Evolutionary conservation across 306 rosid species (phyloP), one percentile per base, ranked within the genome.

Genomic region (Sicyos edulis): DNA sequence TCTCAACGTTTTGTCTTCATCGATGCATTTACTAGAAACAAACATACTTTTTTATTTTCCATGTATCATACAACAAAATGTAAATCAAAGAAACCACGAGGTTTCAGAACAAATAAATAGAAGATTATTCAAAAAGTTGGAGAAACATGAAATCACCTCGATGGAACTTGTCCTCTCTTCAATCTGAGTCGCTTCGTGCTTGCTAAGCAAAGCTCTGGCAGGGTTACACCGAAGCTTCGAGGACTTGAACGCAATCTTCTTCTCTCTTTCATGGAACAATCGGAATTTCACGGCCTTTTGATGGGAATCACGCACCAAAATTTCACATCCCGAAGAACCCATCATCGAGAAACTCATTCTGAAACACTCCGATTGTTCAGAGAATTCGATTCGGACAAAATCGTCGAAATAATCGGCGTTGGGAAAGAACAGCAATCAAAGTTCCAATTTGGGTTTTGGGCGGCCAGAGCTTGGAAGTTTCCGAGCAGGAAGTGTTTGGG

Each of bases 111-210:
- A 44, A 49, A 71, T 54, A 21, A 74, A 59, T 15, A 16, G 15
- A 52, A 29, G 12, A 61, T 44, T 49, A 1, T n/a, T n/a, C 1
- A 74, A 45, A 74, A 45, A 8, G 17, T 29, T n/a, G 14, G 8
- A 26, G 32, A 8, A 21, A 81, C 50, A 29, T 72, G 57, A 76
- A 64, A 61, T 60, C 75, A 91, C 96, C 92, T 87, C 86, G 56
- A 77, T 60, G 40, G 90, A 87, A 86, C 97, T 86, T n/a, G 83
- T 85, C 83, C 96, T 86, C 83, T 89, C 88, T 60, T 87, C 86
- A 51, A 82, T 79, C 26, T 73, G 81, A 75, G 22, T 14, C 15
- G 78, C 57, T 44, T 84, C 89, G 59, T 75, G 83, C 80, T 85
- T 86, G 81, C 88, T 73, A 1, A 78, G 67, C 47, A 21, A 65